Base-by-base conservation (phyloP, 192 early-diverging fungal genomes). In the Mortierella antarctica region DNA sequence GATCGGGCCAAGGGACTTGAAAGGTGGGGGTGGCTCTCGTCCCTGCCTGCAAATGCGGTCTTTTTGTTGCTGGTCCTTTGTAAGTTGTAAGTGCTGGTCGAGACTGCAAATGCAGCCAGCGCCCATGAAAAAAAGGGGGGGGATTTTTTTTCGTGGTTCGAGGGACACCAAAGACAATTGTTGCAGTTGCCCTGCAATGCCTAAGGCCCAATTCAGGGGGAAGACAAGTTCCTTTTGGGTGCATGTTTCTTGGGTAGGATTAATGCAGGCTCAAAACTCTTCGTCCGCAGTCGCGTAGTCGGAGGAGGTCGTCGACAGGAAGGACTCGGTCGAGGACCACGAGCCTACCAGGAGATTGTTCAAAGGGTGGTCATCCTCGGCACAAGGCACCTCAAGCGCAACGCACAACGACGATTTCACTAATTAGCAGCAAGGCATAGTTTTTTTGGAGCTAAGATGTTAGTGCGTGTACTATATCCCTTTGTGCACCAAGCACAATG, bases 271-370 rank as follows among this genome's bases (percentile, higher is more conserved):
- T 31, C 65, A 55, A 55, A 66, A 11, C 44, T 69, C 66, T 6
- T 69, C 74, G 9, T 76, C 54, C n/a, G 74, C 74, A 31, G 74
- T 76, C 39, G 51, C 48, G 51, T 76, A 76, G 48, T 58, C 59
- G 48, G 74, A 68, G 7, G 74, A 76, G 6, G 31, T 31, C 4
- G 67, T 45, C 13, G 74, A 76, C 18, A 76, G 20, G 61, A 52
- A 76, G 13, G 74, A 61, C 9, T 58, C 67, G 11, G 74, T 65
- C 17, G 74, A 76, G 44, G 60, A 51, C 74, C 74, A 76, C 9
- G 74, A 76, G 17, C 74, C 74, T 10, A 76, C 67, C 12, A 58
- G 21, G 45, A 76, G 52, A 42, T 45, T 53, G 52, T 66, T 66
- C 50, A 66, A 53, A 4, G 51, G 44, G 46, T 57, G 44, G 18